Base-by-base conservation (phyloP, 768 basidiomycete species). In the Boletus pseudo-olivaceus region DNA sequence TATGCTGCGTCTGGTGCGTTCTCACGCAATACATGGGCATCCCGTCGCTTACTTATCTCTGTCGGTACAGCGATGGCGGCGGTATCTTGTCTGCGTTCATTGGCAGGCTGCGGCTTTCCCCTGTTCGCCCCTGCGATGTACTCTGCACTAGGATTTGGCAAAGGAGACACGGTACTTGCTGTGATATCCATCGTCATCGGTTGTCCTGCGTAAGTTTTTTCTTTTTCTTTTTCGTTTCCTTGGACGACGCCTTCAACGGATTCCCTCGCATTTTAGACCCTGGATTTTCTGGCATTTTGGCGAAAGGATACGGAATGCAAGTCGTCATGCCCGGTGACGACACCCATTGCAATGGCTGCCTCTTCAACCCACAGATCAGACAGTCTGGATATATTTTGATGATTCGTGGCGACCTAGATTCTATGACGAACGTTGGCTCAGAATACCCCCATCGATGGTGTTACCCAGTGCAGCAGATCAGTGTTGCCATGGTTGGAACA, bases 101-200 rank as follows among this genome's bases (percentile, higher is more conserved):
- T 88, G 0, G 80, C 82, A 1, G 89, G 89, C 0, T 90, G 88
- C 49, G 82, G 78, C 1, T 90, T 92, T 64, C 90, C 89, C 2
- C 70, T 91, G n/a, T 91, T 91, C 59, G 86, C 83, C 4, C 82
- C 85, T 19, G 73, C 78, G 35, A 86, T 90, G 82, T 90, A 80
- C 67, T 66, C 73, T 1, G 71, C 73, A 14, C 72, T 90, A 0
- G 89, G 87, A 4, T 86, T 84, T 52, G 89, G 88, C 0, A 85
- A 83, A 55, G 86, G 85, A 8, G 70, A 83, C 57, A 85, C 87
- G 0, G 74, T 90, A 4, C 74, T 91, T 7, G 87, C 87, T 0
- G 76, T 64, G 9, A 58, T 79, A 2, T 75, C 84, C 2, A 80
- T 90, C 49, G 76, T 67, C 1, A 67, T 90, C 14, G 87, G 87